These are phyloP conservation scores for Alternaria ventricosa DNA, from an alignment of 2,329 filamentous ascomycete species.

Conservation along the genomic window DNA sequence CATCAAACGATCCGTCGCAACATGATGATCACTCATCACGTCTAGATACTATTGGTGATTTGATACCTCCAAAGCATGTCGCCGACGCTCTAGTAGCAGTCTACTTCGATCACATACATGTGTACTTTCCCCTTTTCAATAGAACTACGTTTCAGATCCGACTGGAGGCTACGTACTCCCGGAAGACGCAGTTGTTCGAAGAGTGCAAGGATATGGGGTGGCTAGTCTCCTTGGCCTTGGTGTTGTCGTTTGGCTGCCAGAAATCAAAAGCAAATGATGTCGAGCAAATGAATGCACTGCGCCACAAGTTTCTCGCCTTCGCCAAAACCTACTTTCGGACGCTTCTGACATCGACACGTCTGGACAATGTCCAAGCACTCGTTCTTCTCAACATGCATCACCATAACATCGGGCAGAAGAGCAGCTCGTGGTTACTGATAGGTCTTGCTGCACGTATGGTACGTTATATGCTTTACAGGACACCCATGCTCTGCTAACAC, in stretches of 20 bases:
- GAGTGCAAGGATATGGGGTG: conserved; percentile 50
- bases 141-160: conserved; percentile 49
- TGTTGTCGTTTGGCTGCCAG: conserved; percentile 52
- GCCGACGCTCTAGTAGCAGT: conserved; percentile 50
- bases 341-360: conserved; percentile 47
- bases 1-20: conserved; percentile 18
- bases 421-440: conserved; percentile 51
- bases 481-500: background rate
- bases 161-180: conserved; percentile 49
- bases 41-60: conserved; percentile 24
- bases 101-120: conserved; percentile 52
- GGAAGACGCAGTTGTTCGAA: conserved; percentile 20
- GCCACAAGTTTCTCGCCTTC: conserved; percentile 34
- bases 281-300: conserved; percentile 23
- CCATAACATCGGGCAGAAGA: conserved; percentile 52
- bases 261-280: conserved; percentile 43
- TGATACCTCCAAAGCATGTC: conserved; percentile 45
- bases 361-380: conserved; percentile 53
- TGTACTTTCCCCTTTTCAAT: conserved; percentile 49
- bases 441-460: conserved; percentile 52
- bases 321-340: conserved; percentile 46
- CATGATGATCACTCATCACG: background rate
- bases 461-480: background rate
- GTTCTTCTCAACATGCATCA: conserved; percentile 53
- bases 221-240: conserved; percentile 52